Percentiles rank a stretch among this genome's conserved stretches.
Evolutionary conservation across 768 basidiomycete species (phyloP).

Genomic region (Rhizopogon roseolus): DNA sequence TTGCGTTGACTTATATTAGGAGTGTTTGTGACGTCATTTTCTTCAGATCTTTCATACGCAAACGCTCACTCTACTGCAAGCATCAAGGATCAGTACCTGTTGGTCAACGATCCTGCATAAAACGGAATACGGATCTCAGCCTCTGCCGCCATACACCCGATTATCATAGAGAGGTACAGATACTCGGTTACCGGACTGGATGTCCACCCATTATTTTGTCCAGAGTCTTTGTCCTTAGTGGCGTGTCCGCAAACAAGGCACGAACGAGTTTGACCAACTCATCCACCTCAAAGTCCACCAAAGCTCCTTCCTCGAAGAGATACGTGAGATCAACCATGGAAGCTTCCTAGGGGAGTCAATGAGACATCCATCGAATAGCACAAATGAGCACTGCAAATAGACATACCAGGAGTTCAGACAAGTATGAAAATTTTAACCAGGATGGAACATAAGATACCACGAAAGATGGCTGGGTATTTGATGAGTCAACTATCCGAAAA

Average conservation of each 20-base stretch:
- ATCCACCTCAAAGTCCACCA: conserved; percentile 84
- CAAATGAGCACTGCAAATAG: background rate
- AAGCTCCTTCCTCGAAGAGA: conserved; percentile 83
- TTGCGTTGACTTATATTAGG: too few species aligned
- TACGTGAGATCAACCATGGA: conserved; percentile 90
- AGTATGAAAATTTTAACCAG: conserved; percentile 94
- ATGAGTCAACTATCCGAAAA: conserved; percentile 1
- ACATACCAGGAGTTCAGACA: conserved; percentile 85
- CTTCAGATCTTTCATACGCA: too few species aligned
- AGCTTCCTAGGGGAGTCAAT: conserved; percentile 58
- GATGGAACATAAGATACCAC: conserved; percentile 84
- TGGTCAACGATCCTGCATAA: too few species aligned
- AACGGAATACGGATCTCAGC: too few species aligned
- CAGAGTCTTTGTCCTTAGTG: conserved; percentile 75
- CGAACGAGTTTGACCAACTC: conserved; percentile 79
- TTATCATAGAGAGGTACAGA: background rate
- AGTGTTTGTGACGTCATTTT: too few species aligned
- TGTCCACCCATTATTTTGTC: conserved; percentile 66
- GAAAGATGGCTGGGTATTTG: conserved; percentile 52
- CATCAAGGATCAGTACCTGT: too few species aligned
- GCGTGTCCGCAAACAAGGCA: conserved; percentile 86
- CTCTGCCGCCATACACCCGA: background rate
- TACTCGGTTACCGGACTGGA: conserved; percentile 27
- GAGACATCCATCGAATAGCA: background rate
- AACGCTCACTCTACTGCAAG: too few species aligned